Evolutionary conservation across 2,329 filamentous ascomycete genomes (phyloP).

Genomic region (Aspergillus latus): DNA sequence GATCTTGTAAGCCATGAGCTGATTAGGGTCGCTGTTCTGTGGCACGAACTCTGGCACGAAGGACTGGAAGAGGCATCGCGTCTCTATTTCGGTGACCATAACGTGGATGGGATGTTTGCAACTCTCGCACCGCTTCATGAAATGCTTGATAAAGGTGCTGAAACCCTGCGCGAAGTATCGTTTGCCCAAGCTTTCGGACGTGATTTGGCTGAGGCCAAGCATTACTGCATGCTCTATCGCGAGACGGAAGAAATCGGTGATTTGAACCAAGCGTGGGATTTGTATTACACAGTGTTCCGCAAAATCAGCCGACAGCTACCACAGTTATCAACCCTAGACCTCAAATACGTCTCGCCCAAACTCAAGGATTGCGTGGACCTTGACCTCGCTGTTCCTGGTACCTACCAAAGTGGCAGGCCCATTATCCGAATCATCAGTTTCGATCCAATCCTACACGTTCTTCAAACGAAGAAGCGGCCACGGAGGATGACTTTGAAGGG

Average conservation of each 20-base stretch:
- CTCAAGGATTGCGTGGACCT: constrained; percentile 81
- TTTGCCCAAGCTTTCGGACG: constrained; percentile 97
- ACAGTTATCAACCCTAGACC: constrained; percentile 85
- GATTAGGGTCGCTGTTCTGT: constrained; percentile 92
- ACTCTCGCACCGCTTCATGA: constrained; percentile 88
- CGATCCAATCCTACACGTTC: constrained; percentile 84
- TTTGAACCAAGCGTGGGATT: constrained; percentile 96
- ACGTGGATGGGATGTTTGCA: constrained; percentile 95
- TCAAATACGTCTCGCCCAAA: constrained; percentile 96
- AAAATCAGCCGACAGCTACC: constrained; percentile 91
- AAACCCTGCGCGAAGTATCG: constrained; percentile 92
- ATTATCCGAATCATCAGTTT: constrained; percentile 86
- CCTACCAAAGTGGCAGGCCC: constrained; percentile 76
- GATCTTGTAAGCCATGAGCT: constrained; percentile 94
- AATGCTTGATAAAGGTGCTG: constrained; percentile 83
- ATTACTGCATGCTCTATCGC: constrained; percentile 93
- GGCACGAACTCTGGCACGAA: constrained; percentile 99
- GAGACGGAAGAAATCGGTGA: constrained; percentile 88
- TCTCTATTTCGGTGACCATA: constrained; percentile 95
- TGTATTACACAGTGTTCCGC: constrained; percentile 98
- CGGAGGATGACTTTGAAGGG: constrained; percentile 84
- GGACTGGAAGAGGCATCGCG: constrained; percentile 94
- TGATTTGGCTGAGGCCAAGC: constrained; percentile 88
- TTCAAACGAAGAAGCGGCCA: constrained; percentile 94
- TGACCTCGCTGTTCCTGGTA: constrained; percentile 92